Evolutionary conservation across 306 rosid genomes (phyloP), one percentile per base, ranked within the genome.

Genomic region (Pterocarpus santalinus): DNA sequence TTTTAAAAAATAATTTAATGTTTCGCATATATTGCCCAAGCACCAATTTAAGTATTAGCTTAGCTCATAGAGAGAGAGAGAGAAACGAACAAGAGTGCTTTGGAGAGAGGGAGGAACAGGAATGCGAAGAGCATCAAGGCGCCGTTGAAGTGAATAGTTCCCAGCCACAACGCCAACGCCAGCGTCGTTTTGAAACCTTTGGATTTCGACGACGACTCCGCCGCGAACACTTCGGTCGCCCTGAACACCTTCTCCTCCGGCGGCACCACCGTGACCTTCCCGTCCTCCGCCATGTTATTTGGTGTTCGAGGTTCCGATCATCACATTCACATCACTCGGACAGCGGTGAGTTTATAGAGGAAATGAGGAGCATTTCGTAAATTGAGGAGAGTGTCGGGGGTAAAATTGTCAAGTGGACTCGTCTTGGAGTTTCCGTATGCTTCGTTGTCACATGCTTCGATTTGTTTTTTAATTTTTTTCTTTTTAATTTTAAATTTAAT

Each of bases 131-230:
- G 51, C 32, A 85, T 1, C 71, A 93, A 46, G 46, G 76, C 87
- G 2, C 46, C 80, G 86, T 78, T 85, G 84, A 93, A 80, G 79
- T 95, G 99, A 71, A 95, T 86, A 56, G 88, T 53, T 33, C 99
- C 99, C 4, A 95, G 84, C 97, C 97, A 95, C 32, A 93, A 58
- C 11, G 80, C 84, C 51, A 95, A 52, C 5, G 93, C 96, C 5
- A 82, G 39, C 49, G 88, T 10, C 3, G 76, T 66, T 46, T 86
- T 88, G 0, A 86, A 2, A 11, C 17, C 3, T 41, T 43, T 80
- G 10, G 88, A 84, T 34, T 55, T 8, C 58, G 86, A 70, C 14
- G 81, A 32, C 14, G 81, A 32, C 34, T 79, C 76, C 2, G 73
- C 82, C 1, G 73, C 86, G 65, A 85, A 85, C 33, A 60, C 78